Evolutionary conservation across 2,329 filamentous ascomycete genomes (phyloP), one percentile per base, ranked within the genome.

Genomic region (Rasamsonia emersonii): DNA sequence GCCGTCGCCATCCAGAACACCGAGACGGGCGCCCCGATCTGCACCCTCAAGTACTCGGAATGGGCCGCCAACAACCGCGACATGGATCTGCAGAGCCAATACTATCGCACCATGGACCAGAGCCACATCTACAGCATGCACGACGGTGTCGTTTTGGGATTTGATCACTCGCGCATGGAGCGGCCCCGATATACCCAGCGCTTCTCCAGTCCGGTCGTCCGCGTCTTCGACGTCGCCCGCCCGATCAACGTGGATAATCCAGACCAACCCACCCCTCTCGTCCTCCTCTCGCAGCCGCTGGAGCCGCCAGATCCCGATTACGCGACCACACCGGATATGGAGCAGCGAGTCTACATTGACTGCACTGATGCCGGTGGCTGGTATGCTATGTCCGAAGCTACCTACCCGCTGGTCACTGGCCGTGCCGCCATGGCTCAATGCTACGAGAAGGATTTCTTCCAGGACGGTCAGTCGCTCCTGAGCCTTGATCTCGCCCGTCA

Each of bases 1-100:
- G 89, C 76, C 4, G 80, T 98, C 38, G 77, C 73, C 35, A 93
- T 98, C 26, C 81, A 86, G 43, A 79, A 84, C 38, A 74, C 71
- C 26, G 74, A 82, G 44, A 79, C 76, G 3, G 79, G 81, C 2
- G 75, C 80, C 37, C 75, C 77, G 5, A 81, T 98, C 40, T 93
- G 86, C 49, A 94, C 85, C 0, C 75, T 98, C 45, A 88, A 78
- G 43, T 98, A 93, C 53, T 82, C 86, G 8, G 91, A 98, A 56
- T 98, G 91, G 91, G 79, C 78, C 1, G 84, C 88, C 9, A 98
- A 98, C 58, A 93, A 82, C 37, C 83, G 79, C 39, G 89, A 98
- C 57, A 75, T 75, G 41, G 91, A 98, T 53, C 75, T 98, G 5
- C 79, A 86, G 47, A 75, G 75, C 30, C 86, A 96, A 51, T 91